phyloP scores from a whole-genome alignment of 2,329 filamentous ascomycete genomes.

The Rhynchosporium graminicola region DNA sequence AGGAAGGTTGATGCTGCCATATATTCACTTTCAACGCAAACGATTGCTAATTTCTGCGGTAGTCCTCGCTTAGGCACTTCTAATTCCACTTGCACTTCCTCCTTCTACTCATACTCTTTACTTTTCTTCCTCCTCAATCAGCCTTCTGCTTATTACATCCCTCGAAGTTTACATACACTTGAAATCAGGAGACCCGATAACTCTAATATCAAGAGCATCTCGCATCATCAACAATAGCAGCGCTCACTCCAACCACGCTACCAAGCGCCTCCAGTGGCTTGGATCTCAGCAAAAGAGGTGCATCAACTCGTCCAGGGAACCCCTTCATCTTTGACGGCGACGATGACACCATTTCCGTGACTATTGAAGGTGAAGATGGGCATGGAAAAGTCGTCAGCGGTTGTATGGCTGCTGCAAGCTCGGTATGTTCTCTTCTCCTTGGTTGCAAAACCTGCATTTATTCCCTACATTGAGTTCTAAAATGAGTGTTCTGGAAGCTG shows the following conservation, averaged over 20 bases:
- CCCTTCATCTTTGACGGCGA: background rate
- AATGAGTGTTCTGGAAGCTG: background rate
- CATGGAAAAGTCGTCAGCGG: conserved; percentile 6
- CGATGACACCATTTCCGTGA: background rate
- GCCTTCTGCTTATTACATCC: no score
- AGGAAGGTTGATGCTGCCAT: no score
- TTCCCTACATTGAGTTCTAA: background rate
- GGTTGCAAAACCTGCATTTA: background rate
- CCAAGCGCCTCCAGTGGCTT: background rate
- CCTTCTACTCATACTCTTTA: no score
- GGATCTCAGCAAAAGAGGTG: background rate
- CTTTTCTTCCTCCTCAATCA: no score
- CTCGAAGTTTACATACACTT: no score
- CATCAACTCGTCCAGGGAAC: background rate
- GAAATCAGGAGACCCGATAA: no score
- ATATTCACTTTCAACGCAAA: no score
- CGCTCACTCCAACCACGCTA: background rate
- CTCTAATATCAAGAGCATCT: no score
- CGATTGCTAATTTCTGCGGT: no score
- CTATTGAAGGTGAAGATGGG: background rate
- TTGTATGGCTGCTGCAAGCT: background rate
- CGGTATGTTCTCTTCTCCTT: background rate
- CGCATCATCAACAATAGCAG: background rate
- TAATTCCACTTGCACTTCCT: no score
- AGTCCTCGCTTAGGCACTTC: no score